Evolutionary conservation across 306 rosid genomes (phyloP).

Genomic region (Medicago lupulina): DNA sequence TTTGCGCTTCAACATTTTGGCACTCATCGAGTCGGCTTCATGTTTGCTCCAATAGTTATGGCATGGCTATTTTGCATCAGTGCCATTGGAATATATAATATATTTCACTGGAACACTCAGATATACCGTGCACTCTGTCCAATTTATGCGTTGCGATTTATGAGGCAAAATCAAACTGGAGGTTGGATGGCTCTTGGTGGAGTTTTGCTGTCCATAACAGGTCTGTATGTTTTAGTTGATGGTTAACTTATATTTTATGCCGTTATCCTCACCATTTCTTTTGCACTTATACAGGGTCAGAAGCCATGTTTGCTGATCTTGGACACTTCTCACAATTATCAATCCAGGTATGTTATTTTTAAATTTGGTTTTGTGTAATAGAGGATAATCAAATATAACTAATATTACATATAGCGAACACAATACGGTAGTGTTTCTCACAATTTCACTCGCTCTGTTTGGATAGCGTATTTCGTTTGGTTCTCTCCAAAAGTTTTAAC

Average conservation of each 20-base stretch:
- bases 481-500: constrained; percentile 26
- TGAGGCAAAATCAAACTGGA: constrained; percentile 70
- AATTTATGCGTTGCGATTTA: constrained; percentile 62
- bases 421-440: not conserved
- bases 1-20: constrained; percentile 97
- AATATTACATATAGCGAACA: not conserved
- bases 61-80: constrained; percentile 88
- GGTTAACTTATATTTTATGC: constrained; percentile 34
- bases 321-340: constrained; percentile 94
- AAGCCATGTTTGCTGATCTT: constrained; percentile 99
- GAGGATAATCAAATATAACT: constrained; percentile 2
- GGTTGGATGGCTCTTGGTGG: constrained; percentile 98
- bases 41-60: constrained; percentile 88
- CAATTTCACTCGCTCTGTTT: constrained; percentile 9
- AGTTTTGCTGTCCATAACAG: constrained; percentile 87
- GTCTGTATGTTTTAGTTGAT: constrained; percentile 47
- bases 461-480: not conserved
- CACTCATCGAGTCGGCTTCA: constrained; percentile 90
- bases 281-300: constrained; percentile 68
- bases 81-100: constrained; percentile 85
- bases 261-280: constrained; percentile 23
- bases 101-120: constrained; percentile 70
- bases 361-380: constrained; percentile 1
- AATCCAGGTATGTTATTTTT: constrained; percentile 66
- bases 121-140: constrained; percentile 87